Base-by-base conservation (phyloP, 495 filamentous ascomycete species). In the Aspergillus bertholletiae region DNA sequence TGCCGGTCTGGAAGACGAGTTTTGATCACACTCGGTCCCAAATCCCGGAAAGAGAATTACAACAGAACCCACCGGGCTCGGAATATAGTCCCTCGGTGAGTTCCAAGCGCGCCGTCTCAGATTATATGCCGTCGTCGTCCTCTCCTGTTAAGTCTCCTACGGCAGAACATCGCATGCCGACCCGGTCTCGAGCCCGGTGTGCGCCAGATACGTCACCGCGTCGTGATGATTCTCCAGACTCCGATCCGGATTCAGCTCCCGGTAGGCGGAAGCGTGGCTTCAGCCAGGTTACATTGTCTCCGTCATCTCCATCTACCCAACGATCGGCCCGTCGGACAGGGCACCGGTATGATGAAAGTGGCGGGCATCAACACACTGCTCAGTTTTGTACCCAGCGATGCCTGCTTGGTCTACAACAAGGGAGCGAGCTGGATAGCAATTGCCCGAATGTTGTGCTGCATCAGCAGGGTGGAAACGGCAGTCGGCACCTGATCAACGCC, bases 251-350 rank as follows among this genome's bases (percentile, higher is more conserved):
- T 40, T 62, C 46, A 58, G 47, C 57, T 58, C 34, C 57, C 2
- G 46, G 57, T 1, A 8, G 26, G 8, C 60, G 59, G 22, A 68
- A 70, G 52, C 66, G 63, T 39, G 51, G 61, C 41, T 58, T 66
- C 37, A 67, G 63, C 41, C 46, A 66, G 53, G 51, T 70, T 27
- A 44, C 55, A 17, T 51, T 47, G 5, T 59, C 51, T 46, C 56
- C 44, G 7, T 49, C 41, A 28, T 28, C 26, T 28, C 26, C 26
- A 28, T 28, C 26, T 8, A 8, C 8, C 5, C 26, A 28, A 28
- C 4, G 26, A 28, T 8, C 26, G 26, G 26, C 26, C 4, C 5
- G 26, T 8, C 26, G 8, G 26, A 28, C 26, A 28, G 26, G 26
- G 4, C 8, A 4, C 8, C 26, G 8, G 8, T 28, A 4, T 28